Base-by-base conservation (phyloP, 225 moss, liverwort and hornwort species). In the Lunularia cruciata region DNA sequence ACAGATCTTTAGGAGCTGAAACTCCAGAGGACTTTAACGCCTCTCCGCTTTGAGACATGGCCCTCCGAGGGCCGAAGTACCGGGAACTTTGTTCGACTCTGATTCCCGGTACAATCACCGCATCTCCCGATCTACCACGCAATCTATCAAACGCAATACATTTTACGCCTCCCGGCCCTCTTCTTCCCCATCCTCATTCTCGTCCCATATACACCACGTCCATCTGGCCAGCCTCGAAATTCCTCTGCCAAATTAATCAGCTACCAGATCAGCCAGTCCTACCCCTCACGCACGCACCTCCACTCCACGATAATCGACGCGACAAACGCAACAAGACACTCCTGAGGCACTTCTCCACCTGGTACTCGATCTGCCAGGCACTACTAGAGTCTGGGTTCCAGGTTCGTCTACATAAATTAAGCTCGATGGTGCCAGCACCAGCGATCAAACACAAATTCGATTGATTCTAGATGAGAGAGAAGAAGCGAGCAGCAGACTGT, bases 41-140 rank as follows among this genome's bases (percentile, higher is more conserved):
- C 56, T 72, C 79, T 27, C 49, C 60, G 31, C 72, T 26, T 15
- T 65, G 79, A 66, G 79, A 80, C 79, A 80, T 80, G 75, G 75
- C 75, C 72, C 79, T 57, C 51, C 45, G 31, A 67, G 67, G 61
- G 37, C 67, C 66, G 53, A 36, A 33, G 72, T 37, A 60, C 46
- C 69, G n/a, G 30, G 20, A 52, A 57, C 38, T 49, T 19, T 34
- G 20, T 20, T 22, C 46, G 26, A 48, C 52, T 23, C 46, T 19
- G 4, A 45, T 28, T 67, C 47, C 39, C 37, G 37, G 39, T 19
- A 38, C 36, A 60, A 60, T 60, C 60, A 60, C 60, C 22, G 38
- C 60, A 60, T 60, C 63, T 64, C 63, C 39, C 61, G 5, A 0
- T 60, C 60, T 60, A 33, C 14, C 61, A 20, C 34, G 13, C 60